These are phyloP conservation scores for Kwoniella dejecticola DNA, from an alignment of 768 basidiomycete genomes.

Conservation along the genomic window DNA sequence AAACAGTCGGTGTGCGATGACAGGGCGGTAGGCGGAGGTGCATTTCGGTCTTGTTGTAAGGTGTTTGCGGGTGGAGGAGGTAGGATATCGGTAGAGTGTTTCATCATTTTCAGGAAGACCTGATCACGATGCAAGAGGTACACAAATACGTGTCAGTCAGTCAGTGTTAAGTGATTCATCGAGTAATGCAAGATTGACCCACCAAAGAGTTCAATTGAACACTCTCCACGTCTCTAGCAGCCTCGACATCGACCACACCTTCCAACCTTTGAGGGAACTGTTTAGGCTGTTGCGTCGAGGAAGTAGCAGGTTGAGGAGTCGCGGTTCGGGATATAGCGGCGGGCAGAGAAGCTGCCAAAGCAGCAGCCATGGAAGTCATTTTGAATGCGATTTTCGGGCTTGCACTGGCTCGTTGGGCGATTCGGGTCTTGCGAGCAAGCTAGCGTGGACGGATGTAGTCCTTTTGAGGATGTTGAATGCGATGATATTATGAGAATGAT, in stretches of 20 bases:
- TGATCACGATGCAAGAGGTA: too few relatives aligned
- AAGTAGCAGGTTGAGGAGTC: constrained; percentile 63
- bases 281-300: constrained; percentile 58
- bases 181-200: constrained; percentile 51
- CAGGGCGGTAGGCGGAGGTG: constrained; percentile 44
- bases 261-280: constrained; percentile 92
- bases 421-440: neutral
- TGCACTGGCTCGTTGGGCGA: neutral
- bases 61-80: constrained; percentile 57
- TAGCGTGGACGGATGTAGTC: constrained; percentile 2
- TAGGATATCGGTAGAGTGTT: constrained; percentile 77
- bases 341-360: constrained; percentile 72
- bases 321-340: constrained; percentile 55
- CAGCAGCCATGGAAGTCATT: constrained; percentile 83
- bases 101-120: constrained; percentile 92
- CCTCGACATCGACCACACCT: constrained; percentile 90
- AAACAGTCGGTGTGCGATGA: constrained; percentile 60
- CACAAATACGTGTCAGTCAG: neutral
- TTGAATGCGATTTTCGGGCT: constrained; percentile 11
- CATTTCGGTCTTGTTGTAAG: constrained; percentile 42
- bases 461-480: constrained; percentile 9
- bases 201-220: constrained; percentile 89
- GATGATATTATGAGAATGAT: neutral
- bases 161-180: constrained; percentile 4
- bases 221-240: constrained; percentile 72